phyloP scores from a whole-genome alignment of 2,329 filamentous ascomycete species.

The Chaetomiaceae sp. region DNA sequence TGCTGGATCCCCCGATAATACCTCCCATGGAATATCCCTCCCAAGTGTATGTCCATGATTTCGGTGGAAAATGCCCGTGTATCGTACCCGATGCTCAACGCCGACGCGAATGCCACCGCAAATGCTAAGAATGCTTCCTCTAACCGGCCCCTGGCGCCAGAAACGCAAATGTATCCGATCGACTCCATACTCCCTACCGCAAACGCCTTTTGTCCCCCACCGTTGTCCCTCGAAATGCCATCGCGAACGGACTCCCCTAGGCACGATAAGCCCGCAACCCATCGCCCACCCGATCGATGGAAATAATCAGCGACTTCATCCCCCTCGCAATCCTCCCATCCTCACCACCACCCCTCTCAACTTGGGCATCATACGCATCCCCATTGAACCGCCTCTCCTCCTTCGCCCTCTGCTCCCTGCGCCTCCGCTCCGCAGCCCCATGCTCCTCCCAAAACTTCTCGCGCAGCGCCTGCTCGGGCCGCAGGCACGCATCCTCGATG shows the following conservation, averaged over 20 bases:
- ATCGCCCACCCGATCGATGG: constrained; percentile 9
- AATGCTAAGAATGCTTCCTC: not conserved
- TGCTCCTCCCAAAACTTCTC: constrained; percentile 25
- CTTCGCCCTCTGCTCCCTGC: constrained; percentile 10
- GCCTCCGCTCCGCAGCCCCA: constrained; percentile 13
- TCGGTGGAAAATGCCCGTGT: not conserved
- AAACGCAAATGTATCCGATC: not conserved
- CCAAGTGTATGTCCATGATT: constrained; percentile 1
- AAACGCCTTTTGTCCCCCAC: not conserved
- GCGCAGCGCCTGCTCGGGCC: constrained; percentile 21
- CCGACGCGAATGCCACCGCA: not conserved
- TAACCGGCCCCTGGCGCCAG: not conserved
- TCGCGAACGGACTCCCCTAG: not conserved
- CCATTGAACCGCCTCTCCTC: constrained; percentile 13
- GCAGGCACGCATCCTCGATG: constrained; percentile 24
- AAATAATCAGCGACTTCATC: constrained; percentile 15
- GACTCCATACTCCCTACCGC: not conserved
- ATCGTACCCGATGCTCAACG: not conserved
- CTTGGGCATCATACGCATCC: constrained; percentile 13
- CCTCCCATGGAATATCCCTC: not conserved
- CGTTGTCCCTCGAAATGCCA: not conserved
- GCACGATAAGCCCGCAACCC: constrained; percentile 15
- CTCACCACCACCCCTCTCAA: not conserved
- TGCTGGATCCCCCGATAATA: not conserved
- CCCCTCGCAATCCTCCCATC: constrained; percentile 20